Base-by-base conservation (phyloP, 306 rosid genomes). In the Glycine soja region DNA sequence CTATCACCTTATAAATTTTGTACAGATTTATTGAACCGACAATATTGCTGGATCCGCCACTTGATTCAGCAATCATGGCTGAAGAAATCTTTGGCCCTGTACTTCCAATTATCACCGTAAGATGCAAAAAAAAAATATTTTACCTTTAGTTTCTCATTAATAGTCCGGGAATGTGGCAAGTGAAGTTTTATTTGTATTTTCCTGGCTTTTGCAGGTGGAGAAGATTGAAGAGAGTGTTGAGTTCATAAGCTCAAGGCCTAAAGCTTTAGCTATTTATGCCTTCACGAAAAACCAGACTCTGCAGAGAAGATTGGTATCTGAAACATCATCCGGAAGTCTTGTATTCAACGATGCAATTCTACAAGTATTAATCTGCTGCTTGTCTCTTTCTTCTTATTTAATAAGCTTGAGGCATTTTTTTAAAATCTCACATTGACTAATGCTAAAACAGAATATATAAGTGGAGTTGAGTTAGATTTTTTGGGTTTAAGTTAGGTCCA, bases 11-110 rank as follows among this genome's bases (percentile, higher is more conserved):
- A 11, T n/a, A 3, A 70, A 24, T 19, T 16, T 8, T 82, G 6
- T n/a, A 87, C 83, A 93, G 97, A 83, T 93, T 87, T 77, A 81
- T 93, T 9, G 97, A 91, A 85, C 97, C 94, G 34, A 91, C 97
- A 6, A 86, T 93, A 57, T 67, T 93, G 80, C 75, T 93, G 70
- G 88, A 93, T 83, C 97, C 94, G 0, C 97, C 97, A 18, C 87
- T 84, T 54, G 90, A 91, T 16, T 68, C 97, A 45, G 88, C 75
- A 62, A 82, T 93, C 69, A 88, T 91, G 97, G 51, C 85, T 14
- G 94, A 90, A 7, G 97, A 93, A 87, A 88, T 93, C 36, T 93
- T 93, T 68, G 97, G 94, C 2, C 96, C 97, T 2, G 19, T 93
- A 8, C 97, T 93, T 71, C 97, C 97, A 65, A 87, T 91, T 16